Base-by-base conservation (phyloP, 2,329 filamentous ascomycete genomes). In the Calonectria multiphialidica region DNA sequence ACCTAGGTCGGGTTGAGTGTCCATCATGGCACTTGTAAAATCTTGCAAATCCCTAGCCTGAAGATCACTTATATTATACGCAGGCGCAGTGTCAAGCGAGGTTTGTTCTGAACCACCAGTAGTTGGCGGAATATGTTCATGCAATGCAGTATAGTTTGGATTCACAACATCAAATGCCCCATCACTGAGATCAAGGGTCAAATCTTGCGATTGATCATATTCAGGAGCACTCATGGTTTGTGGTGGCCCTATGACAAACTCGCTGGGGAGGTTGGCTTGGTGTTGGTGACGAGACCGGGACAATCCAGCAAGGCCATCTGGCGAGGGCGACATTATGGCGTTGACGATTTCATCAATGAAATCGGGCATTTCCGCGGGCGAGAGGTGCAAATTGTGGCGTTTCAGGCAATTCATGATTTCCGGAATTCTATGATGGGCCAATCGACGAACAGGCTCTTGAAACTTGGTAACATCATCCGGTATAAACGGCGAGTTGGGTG, bases 311-410 rank as follows among this genome's bases (percentile, higher is more conserved):
- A 37, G 33, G 10, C 18, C 21, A 12, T 2, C 13, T 5, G 35
- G 18, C 13, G 21, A 8, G 6, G 35, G 25, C 8, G 33, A 37
- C n/a, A 40, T 59, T 6, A 59, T 40, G 4, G 13, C 18, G 7
- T 3, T 15, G 1, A 59, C 12, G 7, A 59, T 5, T 3, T 40
- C 53, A 13, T 59, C 2, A 3, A 23, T 13, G 10, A 59, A 25
- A 1, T 5, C 40, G 2, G n/a, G 9, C 5, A 15, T 12, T 16
- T 40, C n/a, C 15, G 6, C 2, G 2, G 5, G 0, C 2, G 3
- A 10, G 2, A 59, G 15, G 13, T 3, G 13, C 1, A 40, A 7
- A 7, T 13, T 5, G 21, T 59, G 7, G 8, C 21, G 53, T 5
- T 18, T 12, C 21, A 59, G 9, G 15, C 10, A 35, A 5, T 13